A percentile compares a stretch with the other conserved stretches of the same genome.
Evolutionary conservation across 192 early-diverging fungal genomes (phyloP).

Genomic region (Entomortierella lignicola): DNA sequence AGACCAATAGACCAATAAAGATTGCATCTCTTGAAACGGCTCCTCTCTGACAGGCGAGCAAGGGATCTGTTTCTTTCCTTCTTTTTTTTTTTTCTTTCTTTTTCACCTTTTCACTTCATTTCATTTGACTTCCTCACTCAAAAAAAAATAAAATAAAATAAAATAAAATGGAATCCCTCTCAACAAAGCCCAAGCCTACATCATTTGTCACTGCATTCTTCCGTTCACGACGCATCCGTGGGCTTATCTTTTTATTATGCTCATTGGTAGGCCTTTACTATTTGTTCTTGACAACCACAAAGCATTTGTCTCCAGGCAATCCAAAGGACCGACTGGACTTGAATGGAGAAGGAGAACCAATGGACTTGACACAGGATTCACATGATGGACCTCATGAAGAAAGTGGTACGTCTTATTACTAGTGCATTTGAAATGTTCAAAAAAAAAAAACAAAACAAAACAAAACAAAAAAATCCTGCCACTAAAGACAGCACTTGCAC

Average conservation of each 20-base stretch:
- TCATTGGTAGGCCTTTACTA: constrained; percentile 20
- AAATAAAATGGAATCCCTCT: constrained; percentile 21
- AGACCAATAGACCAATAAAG: neutral
- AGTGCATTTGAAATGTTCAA: neutral
- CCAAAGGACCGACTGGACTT: neutral
- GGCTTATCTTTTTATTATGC: constrained; percentile 1
- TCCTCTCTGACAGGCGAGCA: neutral
- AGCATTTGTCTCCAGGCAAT: neutral
- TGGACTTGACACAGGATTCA: constrained; percentile 24
- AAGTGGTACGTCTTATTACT: neutral
- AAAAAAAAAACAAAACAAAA: neutral
- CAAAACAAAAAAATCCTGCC: no score
- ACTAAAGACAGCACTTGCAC: no score
- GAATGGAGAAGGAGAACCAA: constrained; percentile 35
- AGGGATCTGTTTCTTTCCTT: no score
- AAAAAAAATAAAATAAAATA: no score
- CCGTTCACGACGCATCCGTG: constrained; percentile 38
- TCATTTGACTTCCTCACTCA: neutral
- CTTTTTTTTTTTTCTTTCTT: no score
- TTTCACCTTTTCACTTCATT: no score
- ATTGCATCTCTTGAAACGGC: no score
- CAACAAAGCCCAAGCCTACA: constrained; percentile 27
- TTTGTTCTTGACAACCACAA: constrained; percentile 16
- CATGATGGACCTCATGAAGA: neutral
- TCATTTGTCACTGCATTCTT: constrained; percentile 17